Evolutionary conservation across 176 grass and related monocot species (phyloP), one percentile per base, ranked within the genome.

Genomic region (Cocos nucifera): DNA sequence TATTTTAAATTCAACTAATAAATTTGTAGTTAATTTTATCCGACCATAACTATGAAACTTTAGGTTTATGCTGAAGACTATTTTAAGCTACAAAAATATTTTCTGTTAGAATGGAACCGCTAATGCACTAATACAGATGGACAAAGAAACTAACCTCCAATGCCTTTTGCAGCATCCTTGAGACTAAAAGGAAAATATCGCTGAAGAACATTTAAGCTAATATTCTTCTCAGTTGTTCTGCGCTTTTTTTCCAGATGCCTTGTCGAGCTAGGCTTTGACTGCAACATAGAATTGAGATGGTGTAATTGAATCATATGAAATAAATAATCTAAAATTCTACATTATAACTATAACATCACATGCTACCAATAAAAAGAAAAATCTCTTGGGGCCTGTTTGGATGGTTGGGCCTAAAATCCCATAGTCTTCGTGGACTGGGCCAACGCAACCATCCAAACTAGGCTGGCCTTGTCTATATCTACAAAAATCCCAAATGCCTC

Each of bases 131-230:
- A 44, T 17, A 22, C 52, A 21, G n/a, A 30, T 48, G 9, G 18
- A n/a, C 27, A 22, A 6, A 6, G 0, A 51, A 19, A 63, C 81
- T 79, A 51, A 98, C 93, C 93, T 72, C 87, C 88, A 65, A 98
- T 84, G 76, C 73, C 88, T 55, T 69, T 81, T 21, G 93, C 93
- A 73, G 93, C 88, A 67, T 98, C 84, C 83, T 88, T 92, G 22
- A 98, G 65, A 66, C 84, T 98, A 53, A 88, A 88, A 59, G 93
- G 86, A 49, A 92, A 98, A 73, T 98, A 89, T 51, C 80, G 86
- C 18, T 86, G 93, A 72, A 98, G 93, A 80, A 86, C 82, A 80
- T 73, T 86, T 64, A 98, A 59, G 64, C 82, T 91, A 82, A 98
- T 81, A 81, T 92, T 86, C 69, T 92, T 92, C 77, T 98, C 88